Evolutionary conservation across 176 grass and related monocot species (phyloP).

Genomic region (Eremochloa ophiuroides): DNA sequence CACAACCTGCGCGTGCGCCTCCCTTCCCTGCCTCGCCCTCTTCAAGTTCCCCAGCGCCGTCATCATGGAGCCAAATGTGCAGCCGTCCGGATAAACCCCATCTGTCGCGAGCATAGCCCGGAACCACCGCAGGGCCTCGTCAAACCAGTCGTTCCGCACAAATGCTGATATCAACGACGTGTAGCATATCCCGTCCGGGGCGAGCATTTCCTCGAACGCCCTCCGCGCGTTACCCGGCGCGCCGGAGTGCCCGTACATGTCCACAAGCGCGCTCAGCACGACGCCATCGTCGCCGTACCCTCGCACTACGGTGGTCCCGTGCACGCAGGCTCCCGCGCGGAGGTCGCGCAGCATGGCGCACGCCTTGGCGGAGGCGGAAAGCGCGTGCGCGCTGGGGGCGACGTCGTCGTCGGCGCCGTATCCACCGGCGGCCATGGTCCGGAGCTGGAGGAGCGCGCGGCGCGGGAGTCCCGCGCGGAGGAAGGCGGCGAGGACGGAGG

Average conservation of each 20-base stretch:
- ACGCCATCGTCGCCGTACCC: constrained; percentile 47
- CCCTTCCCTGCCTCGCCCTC: constrained; percentile 47
- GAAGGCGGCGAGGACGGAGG: constrained; percentile 72
- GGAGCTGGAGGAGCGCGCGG: constrained; percentile 53
- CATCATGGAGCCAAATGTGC: constrained; percentile 76
- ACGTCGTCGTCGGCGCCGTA: constrained; percentile 9
- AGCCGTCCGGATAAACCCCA: constrained; percentile 38
- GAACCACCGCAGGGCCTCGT: constrained; percentile 53
- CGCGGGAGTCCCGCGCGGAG: constrained; percentile 40
- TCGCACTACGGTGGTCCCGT: constrained; percentile 51
- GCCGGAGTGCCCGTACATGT: constrained; percentile 63
- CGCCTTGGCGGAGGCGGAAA: constrained; percentile 76
- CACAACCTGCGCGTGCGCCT: constrained; percentile 55
- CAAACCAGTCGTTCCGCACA: constrained; percentile 57
- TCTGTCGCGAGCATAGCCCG: constrained; percentile 32
- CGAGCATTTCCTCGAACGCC: constrained; percentile 66
- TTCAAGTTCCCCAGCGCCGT: constrained; percentile 61
- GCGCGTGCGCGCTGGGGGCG: constrained; percentile 60
- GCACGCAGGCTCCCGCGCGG: constrained; percentile 55
- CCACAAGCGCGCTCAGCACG: constrained; percentile 60
- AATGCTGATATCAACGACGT: constrained; percentile 77
- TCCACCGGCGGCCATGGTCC: constrained; percentile 35
- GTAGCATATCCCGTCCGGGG: constrained; percentile 73
- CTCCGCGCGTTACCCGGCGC: constrained; percentile 36
- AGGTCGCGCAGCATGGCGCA: constrained; percentile 54